Evolutionary conservation across 164 flowering plant species (phyloP), one percentile per base, ranked within the genome.

Genomic region (Pachysandra terminalis): DNA sequence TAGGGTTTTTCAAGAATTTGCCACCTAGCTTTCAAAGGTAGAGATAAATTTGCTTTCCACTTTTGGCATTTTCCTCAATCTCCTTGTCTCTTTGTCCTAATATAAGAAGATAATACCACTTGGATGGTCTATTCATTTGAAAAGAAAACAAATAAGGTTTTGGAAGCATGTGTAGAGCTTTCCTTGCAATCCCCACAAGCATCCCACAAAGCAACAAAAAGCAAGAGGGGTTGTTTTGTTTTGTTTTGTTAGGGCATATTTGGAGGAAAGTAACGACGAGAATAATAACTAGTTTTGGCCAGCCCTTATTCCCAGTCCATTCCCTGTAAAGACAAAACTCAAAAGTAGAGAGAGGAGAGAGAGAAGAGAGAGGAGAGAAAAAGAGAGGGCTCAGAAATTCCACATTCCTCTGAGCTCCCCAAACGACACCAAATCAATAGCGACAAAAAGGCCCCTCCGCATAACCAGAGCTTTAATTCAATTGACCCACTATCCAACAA

Each of bases 201-300:
- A 66, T 71, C 7, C 73, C 78, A 71, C 72, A 68, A 79, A 59
- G 67, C 70, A 75, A 79, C 84, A 68, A 82, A 80, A 68, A n/a
- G n/a, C 25, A 21, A 59, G 71, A 63, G 32, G 68, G 35, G 61
- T 59, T 64, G 59, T 67, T 64, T 75, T 74, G 78, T 77, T 81
- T 82, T 81, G 82, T 79, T 84, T 83, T 85, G 83, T 77, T 78
- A 61, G 68, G 81, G 73, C 85, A 79, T 82, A 81, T 67, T 82
- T 83, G 87, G 84, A 75, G 51, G 71, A 32, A 64, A 52, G 55
- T 63, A 53, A 68, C 57, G 65, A 66, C 67, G 67, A 65, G 86
- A 80, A 85, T 85, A 75, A 77, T 70, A 57, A 71, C 78, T 77
- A 72, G 65, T 41, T 35, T 65, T 71, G 81, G 84, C 85, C 87